Evolutionary conservation across 169 alveolate species (phyloP).

Genomic region (Eimeria sp.): DNA sequence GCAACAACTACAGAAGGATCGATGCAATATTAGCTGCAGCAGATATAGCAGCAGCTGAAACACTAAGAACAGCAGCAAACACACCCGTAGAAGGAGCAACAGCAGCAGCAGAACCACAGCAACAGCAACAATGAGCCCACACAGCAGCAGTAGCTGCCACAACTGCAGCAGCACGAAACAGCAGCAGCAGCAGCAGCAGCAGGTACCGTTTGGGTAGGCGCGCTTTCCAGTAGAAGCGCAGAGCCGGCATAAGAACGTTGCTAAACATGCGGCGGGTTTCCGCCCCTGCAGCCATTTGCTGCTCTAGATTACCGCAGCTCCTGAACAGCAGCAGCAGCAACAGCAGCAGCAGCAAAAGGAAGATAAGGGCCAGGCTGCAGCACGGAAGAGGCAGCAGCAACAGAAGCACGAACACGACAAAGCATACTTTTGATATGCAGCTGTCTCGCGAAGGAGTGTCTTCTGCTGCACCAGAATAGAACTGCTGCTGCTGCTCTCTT

Average conservation of each 20-base stretch:
- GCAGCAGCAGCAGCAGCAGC: conserved; percentile 59
- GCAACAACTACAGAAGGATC: no score
- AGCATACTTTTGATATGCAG: not conserved
- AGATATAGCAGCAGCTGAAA: not conserved
- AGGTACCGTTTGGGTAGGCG: conserved; percentile 7
- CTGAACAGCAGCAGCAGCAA: conserved; percentile 4
- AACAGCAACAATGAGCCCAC: no score
- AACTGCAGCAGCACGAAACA: not conserved
- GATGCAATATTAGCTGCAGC: not conserved
- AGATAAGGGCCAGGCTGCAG: not conserved
- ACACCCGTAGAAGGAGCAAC: not conserved
- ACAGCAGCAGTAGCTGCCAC: not conserved
- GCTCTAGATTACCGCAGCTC: not conserved
- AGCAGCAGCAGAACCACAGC: no score
- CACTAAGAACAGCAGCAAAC: not conserved
- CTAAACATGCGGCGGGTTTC: conserved; percentile 57
- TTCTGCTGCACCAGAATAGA: conserved; percentile 8
- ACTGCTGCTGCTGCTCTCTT: conserved; percentile 1
- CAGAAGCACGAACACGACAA: not conserved
- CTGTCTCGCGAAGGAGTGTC: not conserved
- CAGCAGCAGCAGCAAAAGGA: conserved; percentile 37
- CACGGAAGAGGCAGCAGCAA: not conserved
- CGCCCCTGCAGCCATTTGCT: conserved; percentile 47
- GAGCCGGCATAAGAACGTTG: conserved; percentile 31
- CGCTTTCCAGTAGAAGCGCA: conserved; percentile 54